Evolutionary conservation across 768 basidiomycete species (phyloP), one percentile per base, ranked within the genome.

Genomic region (Exidia glandulosa): DNA sequence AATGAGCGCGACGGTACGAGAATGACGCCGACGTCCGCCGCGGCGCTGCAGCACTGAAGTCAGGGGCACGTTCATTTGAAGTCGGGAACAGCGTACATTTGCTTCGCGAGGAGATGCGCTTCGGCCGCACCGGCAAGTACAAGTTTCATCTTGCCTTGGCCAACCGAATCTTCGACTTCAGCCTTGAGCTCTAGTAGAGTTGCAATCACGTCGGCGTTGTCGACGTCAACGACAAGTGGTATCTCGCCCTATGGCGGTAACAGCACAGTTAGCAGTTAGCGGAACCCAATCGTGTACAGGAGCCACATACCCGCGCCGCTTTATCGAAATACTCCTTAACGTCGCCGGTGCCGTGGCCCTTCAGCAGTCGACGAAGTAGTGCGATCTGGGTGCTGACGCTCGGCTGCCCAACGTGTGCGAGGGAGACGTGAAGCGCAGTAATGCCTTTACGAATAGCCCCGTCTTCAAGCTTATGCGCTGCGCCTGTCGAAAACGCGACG

Each of bases 151-250:
- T 74, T 75, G 34, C 80, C 78, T 10, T 82, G 60, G 2, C 14
- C 12, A 0, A 48, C 80, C 77, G 72, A 76, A 57, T 77, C 74
- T 60, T 87, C 85, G 31, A 87, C 77, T 62, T 90, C 84, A 14
- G 74, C 72, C 71, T 90, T 90, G 65, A 92, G 73, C 25, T 79
- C 75, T 52, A 91, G 69, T 32, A 92, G 71, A 1, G 80, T 79
- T 2, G 85, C 83, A 79, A 91, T 90, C 29, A 84, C 79, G 65
- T 92, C 88, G 16, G 84, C 84, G 65, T 76, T 85, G 63, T 84
- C 74, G 5, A 85, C 84, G 37, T 85, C 79, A 19, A 90, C 72
- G 3, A 90, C 83, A 45, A 92, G 70, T 1, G 86, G 84, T 36
- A 87, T 72, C 10, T 81, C 72, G n/a, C 86, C 85, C 80, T 86